Evolutionary conservation across 208 protist species (phyloP).

Genomic region (Leishmania major): DNA sequence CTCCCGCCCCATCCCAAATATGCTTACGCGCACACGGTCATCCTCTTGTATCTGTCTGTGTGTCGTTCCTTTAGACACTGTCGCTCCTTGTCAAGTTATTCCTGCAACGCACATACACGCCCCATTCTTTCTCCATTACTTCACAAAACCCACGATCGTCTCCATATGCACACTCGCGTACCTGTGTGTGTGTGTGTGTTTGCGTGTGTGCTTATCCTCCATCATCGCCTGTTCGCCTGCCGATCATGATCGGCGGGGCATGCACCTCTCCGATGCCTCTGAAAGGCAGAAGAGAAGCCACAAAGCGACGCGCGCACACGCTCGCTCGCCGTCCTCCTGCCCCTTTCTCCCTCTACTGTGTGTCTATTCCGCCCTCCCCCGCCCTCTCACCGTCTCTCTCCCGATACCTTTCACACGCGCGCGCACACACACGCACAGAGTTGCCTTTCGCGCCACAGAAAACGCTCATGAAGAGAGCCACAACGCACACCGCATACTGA

Average conservation of each 20-base stretch:
- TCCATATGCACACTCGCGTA: not conserved
- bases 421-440: not conserved
- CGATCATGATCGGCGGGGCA: not conserved
- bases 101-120: not conserved
- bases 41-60: not conserved
- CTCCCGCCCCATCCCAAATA: not conserved
- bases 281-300: not conserved
- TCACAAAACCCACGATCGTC: not conserved
- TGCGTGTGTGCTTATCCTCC: not conserved
- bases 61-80: not conserved
- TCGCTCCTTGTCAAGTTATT: not conserved
- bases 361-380: not conserved
- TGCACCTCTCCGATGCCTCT: not conserved
- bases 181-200: not conserved
- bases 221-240: not conserved
- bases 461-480: slow-evolving; percentile 5
- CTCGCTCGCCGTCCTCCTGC: not conserved
- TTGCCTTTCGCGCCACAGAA: slow-evolving; percentile 7
- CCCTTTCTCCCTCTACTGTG: not conserved
- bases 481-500: slow-evolving; percentile 5
- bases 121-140: not conserved
- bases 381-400: not conserved
- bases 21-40: not conserved
- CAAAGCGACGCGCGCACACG: not conserved
- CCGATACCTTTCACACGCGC: not conserved